Evolutionary conservation across 345 rosid genomes (phyloP), one percentile per base, ranked within the genome.

Genomic region (Erucastrum elatum): DNA sequence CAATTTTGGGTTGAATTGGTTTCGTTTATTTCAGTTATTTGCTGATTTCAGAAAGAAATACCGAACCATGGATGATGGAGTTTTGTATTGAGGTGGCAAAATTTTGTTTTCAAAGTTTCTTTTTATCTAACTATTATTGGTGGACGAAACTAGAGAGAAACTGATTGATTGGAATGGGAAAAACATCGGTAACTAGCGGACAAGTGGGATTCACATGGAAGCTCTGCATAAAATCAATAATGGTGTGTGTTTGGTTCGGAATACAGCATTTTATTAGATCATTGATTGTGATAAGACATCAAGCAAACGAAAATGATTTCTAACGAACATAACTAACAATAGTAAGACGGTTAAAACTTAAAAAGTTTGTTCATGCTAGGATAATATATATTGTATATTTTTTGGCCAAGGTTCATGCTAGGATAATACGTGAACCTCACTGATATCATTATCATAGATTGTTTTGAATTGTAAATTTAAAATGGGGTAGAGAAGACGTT

Each of bases 121-220:
- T 17, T 63, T 65, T 21, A 17, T 44, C 6, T 15, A n/a, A 2
- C 0, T 53, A 70, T 63, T 53, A 70, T 63, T 21, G 37, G 68
- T 66, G 64, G 74, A 60, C 46, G 56, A 66, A n/a, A 29, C 25
- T 72, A 71, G 82, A 56, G 61, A 56, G 29, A 17, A 8, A 8
- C 11, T 56, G 61, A 59, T 79, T 73, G 70, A 79, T 79, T 73
- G 82, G 16, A 79, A 79, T 51, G 44, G 12, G 59, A 34, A 66
- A 60, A 67, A 67, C 82, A 60, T 73, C n/a, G 64, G 55, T 72
- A 72, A 72, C 73, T 72, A 78, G 69, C 6, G 64, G 82, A 78
- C 82, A 78, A 78, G 34, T n/a, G 34, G 25, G 33, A 26, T 39
- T 79, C 82, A 79, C 82, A 79, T 79, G 82, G 69, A 66, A 41